Evolutionary conservation across 2,329 filamentous ascomycete genomes (phyloP).

Genomic region (Phaeomoniella chlamydospora): DNA sequence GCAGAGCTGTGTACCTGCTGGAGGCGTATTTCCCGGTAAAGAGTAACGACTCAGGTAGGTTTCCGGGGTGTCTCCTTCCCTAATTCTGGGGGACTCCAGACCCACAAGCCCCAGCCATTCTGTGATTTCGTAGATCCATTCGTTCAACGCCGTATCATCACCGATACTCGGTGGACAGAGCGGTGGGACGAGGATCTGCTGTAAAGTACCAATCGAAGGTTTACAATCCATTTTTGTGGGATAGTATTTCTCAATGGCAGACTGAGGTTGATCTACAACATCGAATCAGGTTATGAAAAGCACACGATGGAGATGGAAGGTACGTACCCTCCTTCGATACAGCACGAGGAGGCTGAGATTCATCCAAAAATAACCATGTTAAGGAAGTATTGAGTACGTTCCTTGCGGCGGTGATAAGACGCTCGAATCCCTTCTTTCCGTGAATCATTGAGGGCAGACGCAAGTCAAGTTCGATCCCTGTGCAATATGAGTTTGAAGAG

Average conservation of each 20-base stretch:
- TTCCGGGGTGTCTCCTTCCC: conserved; percentile 21
- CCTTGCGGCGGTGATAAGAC: conserved; percentile 62
- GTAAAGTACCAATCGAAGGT: conserved; percentile 12
- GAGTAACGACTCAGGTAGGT: conserved; percentile 27
- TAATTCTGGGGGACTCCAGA: conserved; percentile 23
- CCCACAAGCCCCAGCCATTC: conserved; percentile 50
- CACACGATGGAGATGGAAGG: no score
- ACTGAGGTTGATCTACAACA: neutral
- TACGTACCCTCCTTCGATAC: conserved; percentile 27
- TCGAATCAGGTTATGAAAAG: no score
- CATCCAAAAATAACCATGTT: conserved; percentile 67
- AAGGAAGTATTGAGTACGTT: conserved; percentile 56
- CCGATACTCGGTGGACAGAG: conserved; percentile 13
- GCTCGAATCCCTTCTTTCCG: conserved; percentile 71
- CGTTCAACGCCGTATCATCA: conserved; percentile 33
- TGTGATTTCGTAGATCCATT: conserved; percentile 41
- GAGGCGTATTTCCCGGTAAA: neutral
- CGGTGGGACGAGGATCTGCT: conserved; percentile 16
- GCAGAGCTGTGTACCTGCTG: neutral
- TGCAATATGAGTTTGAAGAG: neutral
- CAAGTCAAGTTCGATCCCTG: conserved; percentile 67
- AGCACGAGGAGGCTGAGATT: conserved; percentile 8
- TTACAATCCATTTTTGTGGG: conserved; percentile 20
- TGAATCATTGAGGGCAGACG: conserved; percentile 60
- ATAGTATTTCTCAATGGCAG: conserved; percentile 11